These are phyloP conservation scores for Citrus trifoliata DNA, from an alignment of 345 rosid genomes.

Conservation along the genomic window DNA sequence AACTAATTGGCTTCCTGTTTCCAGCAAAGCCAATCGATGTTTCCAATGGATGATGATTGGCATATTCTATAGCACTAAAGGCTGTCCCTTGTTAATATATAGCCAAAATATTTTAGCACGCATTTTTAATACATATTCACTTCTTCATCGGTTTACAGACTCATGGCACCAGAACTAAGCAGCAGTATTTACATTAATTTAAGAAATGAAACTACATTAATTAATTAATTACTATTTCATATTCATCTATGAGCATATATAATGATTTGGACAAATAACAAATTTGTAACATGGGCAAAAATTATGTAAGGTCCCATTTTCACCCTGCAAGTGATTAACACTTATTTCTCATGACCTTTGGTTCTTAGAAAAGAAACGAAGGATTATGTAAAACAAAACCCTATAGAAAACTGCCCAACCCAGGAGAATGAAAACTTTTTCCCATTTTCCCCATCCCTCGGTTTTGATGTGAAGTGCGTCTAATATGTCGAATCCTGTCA, in stretches of 20 bases:
- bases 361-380: conserved; percentile 63
- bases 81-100: neutral
- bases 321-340: neutral
- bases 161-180: neutral
- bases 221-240: no score
- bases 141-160: neutral
- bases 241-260: neutral
- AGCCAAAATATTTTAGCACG: neutral
- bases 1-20: neutral
- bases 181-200: neutral
- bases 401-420: conserved; percentile 65
- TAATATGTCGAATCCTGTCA: conserved; percentile 34
- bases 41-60: neutral
- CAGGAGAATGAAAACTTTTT: conserved; percentile 40
- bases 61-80: conserved; percentile 21
- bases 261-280: neutral
- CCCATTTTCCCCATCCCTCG: conserved; percentile 39
- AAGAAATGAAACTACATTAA: neutral
- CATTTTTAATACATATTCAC: neutral
- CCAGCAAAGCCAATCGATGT: neutral
- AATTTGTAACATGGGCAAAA: neutral
- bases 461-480: conserved; percentile 28
- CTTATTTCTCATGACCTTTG: conserved; percentile 37
- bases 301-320: neutral
- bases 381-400: conserved; percentile 47